Evolutionary conservation across 1,139 yeast genomes (phyloP), one percentile per base, ranked within the genome.

Genomic region (Pneumocystis oryctolagi): DNA sequence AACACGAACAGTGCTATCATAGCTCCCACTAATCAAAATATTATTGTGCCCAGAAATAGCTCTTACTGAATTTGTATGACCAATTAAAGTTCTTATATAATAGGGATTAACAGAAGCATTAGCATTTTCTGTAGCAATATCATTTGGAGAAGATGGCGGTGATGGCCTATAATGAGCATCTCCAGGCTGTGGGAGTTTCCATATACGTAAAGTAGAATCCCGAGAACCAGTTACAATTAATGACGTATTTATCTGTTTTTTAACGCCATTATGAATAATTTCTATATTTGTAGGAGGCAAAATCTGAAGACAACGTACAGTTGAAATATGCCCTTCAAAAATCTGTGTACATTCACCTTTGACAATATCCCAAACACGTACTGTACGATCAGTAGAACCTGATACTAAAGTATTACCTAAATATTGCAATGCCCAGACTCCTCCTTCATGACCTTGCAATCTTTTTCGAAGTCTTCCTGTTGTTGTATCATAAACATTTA

Each of bases 401-500:
- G 94, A 85, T 0, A 89, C 95, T 58, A 90, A 76, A 1, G 87
- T 85, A 65, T 75, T 75, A n/a, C 88, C 88, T 63, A 82, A 82
- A 72, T 89, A 90, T 73, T 92, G 89, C 71, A 92, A 78, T 0
- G 98, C 97, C 99, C 99, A 92, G 9, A 94, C 98, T 34, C 98
- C 98, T 60, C 97, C 97, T 65, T 87, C 95, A 71, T 92, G 98
- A 14, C 97, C 97, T 63, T 80, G 79, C 62, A 92, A 77, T 32
- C 73, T 70, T 37, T 69, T 69, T 57, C 60, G 70, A 60, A 85
- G 77, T 60, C 77, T 77, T 4, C 97, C 97, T 0, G 88, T 84
- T 47, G 79, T 76, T 2, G 96, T 84, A 68, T 87, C 85, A 72
- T 89, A 89, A 9, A 94, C 84, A 66, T 88, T 84, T 66, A 92